These are phyloP conservation scores for Podospora bellae-mahoneyi DNA, from an alignment of 495 filamentous ascomycete species.

Conservation along the genomic window DNA sequence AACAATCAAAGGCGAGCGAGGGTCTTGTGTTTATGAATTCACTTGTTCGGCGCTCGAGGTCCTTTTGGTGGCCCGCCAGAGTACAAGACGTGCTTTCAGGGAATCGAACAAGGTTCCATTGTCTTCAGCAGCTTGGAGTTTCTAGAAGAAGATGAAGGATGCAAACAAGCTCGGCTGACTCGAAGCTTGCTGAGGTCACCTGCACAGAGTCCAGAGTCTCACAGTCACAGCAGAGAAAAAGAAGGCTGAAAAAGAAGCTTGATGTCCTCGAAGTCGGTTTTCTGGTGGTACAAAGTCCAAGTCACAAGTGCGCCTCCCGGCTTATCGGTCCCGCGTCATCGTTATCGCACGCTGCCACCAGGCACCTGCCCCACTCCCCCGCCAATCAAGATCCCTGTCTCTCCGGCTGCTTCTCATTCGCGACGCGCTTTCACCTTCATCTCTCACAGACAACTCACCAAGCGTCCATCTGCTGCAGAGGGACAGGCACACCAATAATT, in stretches of 20 bases:
- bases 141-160: not conserved
- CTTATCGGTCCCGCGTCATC: conserved; percentile 18
- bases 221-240: not conserved
- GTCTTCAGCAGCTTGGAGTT: conserved; percentile 1
- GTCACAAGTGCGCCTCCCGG: not conserved
- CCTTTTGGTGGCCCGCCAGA: conserved; percentile 12
- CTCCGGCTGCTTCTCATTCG: conserved; percentile 21
- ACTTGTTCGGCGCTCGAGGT: not conserved
- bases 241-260: not conserved
- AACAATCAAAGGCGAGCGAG: not conserved
- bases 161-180: conserved; percentile 12
- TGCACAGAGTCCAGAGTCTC: not conserved
- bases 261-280: not conserved
- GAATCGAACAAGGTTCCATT: conserved; percentile 9
- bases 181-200: conserved; percentile 17
- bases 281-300: not conserved
- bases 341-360: conserved; percentile 10
- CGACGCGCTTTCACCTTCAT: conserved; percentile 11
- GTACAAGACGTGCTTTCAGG: conserved; percentile 10
- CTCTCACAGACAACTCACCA: conserved; percentile 26
- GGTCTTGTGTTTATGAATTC: not conserved
- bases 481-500: conserved; percentile 31
- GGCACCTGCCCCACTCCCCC: not conserved
- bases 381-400: conserved; percentile 17
- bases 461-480: conserved; percentile 19